Base-by-base conservation (phyloP, 1,284 basidiomycete genomes). In the Exsudoporus floridanus region DNA sequence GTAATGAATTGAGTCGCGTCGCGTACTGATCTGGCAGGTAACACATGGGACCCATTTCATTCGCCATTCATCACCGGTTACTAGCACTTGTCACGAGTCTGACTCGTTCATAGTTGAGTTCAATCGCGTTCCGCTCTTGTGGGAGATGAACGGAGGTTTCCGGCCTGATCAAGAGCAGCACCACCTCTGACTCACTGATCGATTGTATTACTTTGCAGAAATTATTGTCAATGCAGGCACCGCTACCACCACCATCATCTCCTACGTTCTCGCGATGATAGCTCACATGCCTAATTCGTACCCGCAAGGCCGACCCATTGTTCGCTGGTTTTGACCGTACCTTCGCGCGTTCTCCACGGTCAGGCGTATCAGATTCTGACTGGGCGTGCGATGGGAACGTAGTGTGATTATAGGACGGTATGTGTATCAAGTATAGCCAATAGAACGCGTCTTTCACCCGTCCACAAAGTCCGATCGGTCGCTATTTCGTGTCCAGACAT, bases 1-100 rank as follows among this genome's bases (percentile, higher is more conserved):
- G 64, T 66, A 62, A 52, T 52, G 38, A 23, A 52, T 63, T 19
- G 52, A 53, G 55, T 59, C 61, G 59, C 33, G 52, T 39, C 53
- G 19, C 43, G 9, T 27, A 8, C 39, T n/a, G n/a, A 48, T 60
- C 45, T 16, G 40, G 60, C n/a, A n/a, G n/a, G n/a, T 46, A 48
- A 49, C 14, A 25, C 36, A 27, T 23, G 45, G 62, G 65, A 63
- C 63, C 34, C 21, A 13, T 52, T 59, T 49, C 48, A 59, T 53
- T 36, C 43, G 47, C 46, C 46, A 50, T 33, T 35, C 30, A 39
- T 52, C 40, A 41, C 38, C 28, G 28, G 28, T 27, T n/a, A n/a
- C n/a, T n/a, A n/a, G n/a, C 27, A 27, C 27, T 27, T 19, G 25
- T 39, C 34, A 30, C 33, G 30, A 41, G 8, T 31, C 51, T 58